Base-by-base conservation (phyloP, 345 rosid species). In the Bruguiera parviflora region DNA sequence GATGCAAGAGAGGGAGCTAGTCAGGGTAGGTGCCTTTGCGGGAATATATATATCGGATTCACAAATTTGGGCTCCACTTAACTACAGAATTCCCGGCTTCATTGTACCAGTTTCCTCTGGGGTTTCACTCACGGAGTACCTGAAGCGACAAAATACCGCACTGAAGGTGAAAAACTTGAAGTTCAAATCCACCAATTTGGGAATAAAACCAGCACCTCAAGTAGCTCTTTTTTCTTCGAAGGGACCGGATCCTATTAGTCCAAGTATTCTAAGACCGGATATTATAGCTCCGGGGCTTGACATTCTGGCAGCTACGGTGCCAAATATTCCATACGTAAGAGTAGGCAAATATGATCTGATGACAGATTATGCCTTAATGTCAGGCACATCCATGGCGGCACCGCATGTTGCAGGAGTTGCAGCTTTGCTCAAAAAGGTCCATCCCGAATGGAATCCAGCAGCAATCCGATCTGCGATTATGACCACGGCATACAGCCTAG, bases 201-300 rank as follows among this genome's bases (percentile, higher is more conserved):
- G 85, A 1, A 24, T 25, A 10, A 66, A 29, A 7, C 82, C 86
- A 39, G 87, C 97, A 28, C 92, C 97, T 15, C 63, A 85, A 18
- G 83, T 89, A 62, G 91, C 92, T 3, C 20, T 13, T 33, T 91
- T 85, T 76, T 88, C 95, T 19, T 89, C 92, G 11, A 79, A 87
- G 71, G 95, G 95, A 24, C 95, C 84, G 5, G 87, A 83, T 22
- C 82, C 79, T 3, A 69, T 83, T 22, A 83, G 8, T 46, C 87
- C 85, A 0, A 22, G 71, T 15, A 61, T 73, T 64, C 71, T 84
- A 18, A 84, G 77, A 59, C 87, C 85, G 5, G 85, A 84, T 58
- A 70, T 84, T 63, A 20, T 84, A 16, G 87, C 87, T 61, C 87
- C 87, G 0, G 85, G 85, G 6, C 74, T 72, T 19, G 29, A 56